Percentiles rank a stretch among this genome's conserved stretches.
phyloP scores from a whole-genome alignment of 305 asterid genomes.

The Euphrasia arctica region DNA sequence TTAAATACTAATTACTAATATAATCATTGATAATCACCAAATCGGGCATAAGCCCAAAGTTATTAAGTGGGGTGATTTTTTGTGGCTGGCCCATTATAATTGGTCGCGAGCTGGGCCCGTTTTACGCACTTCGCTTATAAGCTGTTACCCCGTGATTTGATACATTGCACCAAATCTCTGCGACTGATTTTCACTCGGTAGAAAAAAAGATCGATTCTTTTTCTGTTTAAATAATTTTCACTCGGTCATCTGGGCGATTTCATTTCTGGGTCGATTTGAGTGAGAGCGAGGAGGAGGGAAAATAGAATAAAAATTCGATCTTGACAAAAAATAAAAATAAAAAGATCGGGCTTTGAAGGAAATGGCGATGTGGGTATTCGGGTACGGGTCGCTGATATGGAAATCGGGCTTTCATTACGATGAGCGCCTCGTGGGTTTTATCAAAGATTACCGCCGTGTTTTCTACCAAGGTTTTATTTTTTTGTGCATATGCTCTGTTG shows the following conservation, averaged over 20 bases:
- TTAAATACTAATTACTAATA: too few relatives aligned
- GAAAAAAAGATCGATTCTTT: background rate
- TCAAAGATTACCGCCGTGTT: constrained; percentile 85
- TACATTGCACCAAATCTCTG: background rate
- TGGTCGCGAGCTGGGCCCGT: background rate
- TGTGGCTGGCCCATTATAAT: background rate
- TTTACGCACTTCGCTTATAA: constrained; percentile 25
- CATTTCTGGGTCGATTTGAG: constrained; percentile 28
- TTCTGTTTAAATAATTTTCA: background rate
- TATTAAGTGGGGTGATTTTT: background rate
- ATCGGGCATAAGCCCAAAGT: background rate
- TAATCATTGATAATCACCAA: too few relatives aligned
- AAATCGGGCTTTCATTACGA: constrained; percentile 78
- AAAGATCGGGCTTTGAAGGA: constrained; percentile 7
- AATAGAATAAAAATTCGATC: background rate
- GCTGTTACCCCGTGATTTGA: constrained; percentile 17
- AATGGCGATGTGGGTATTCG: constrained; percentile 97
- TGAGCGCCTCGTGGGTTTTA: constrained; percentile 80
- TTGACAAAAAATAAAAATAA: background rate
- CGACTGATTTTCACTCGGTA: background rate
- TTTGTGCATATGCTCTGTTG: background rate
- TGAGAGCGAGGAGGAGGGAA: constrained; percentile 2
- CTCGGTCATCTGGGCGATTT: constrained; percentile 25
- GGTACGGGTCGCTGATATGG: constrained; percentile 97
- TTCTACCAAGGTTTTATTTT: constrained; percentile 71